Percentiles rank a stretch among this genome's conserved stretches.
These are phyloP conservation scores for Stereocaulon alpinum DNA, from an alignment of 495 filamentous ascomycete species.

Conservation along the genomic window DNA sequence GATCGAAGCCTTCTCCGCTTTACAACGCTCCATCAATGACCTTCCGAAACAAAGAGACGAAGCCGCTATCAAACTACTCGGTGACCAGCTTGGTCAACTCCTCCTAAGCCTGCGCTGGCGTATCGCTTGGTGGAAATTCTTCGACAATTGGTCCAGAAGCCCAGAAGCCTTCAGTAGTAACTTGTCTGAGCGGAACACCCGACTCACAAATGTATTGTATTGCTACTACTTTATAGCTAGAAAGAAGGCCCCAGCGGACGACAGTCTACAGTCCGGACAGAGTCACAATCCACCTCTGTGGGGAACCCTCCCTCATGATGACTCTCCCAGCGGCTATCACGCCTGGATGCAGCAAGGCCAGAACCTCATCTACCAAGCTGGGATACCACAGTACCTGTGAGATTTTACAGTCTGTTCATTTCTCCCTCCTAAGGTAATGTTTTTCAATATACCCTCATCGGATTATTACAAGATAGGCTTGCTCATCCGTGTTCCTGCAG, in stretches of 20 bases:
- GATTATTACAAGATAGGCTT: not conserved
- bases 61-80: conserved; percentile 36
- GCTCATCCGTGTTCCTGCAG: not conserved
- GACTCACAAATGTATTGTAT: conserved; percentile 41
- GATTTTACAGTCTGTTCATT: not conserved
- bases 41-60: conserved; percentile 40
- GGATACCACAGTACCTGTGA: not conserved
- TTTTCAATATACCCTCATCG: not conserved
- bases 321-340: conserved; percentile 35
- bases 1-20: conserved; percentile 40
- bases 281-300: too few species aligned
- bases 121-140: conserved; percentile 40
- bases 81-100: conserved; percentile 36
- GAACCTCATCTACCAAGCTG: not conserved
- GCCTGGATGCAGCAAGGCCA: conserved; percentile 7
- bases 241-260: conserved; percentile 39
- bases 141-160: conserved; percentile 38
- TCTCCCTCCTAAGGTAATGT: not conserved
- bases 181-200: conserved; percentile 38
- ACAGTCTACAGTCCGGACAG: conserved; percentile 17
- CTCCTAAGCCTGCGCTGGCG: conserved; percentile 41
- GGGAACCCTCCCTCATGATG: conserved; percentile 30
- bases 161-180: conserved; percentile 28
- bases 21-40: conserved; percentile 42
- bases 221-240: conserved; percentile 41